Base-by-base conservation (phyloP, 805 yeast genomes). In the Yueomyces sp. region DNA sequence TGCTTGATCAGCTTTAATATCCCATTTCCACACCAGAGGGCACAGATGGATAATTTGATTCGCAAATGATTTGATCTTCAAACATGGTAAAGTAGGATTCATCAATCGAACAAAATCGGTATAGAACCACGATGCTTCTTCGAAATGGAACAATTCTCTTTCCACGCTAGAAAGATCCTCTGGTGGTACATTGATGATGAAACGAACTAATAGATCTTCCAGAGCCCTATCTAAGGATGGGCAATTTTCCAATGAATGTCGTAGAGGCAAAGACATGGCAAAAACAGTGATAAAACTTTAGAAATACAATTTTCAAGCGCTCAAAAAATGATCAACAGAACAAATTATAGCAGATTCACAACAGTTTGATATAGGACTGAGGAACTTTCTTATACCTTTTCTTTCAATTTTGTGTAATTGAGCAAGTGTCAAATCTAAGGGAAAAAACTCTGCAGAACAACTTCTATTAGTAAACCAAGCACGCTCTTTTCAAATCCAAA, bases 71-170 rank as follows among this genome's bases (percentile, higher is more conserved):
- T 81, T 82, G 75, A 87, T 78, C 55, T 80, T 82, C 68, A 88
- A 65, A 2, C 74, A 58, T 2, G 96, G 97, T 46, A 90, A 68
- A 32, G 70, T 61, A 5, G 92, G 88, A 59, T 86, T 82, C 53
- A 80, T 64, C 34, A 73, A 74, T 34, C 88, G 73, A 9, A 81
- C 70, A 54, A 81, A 88, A 63, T 92, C 99, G 41, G 82, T 74
- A 63, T 88, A 92, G 58, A 84, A 92, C 98, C 98, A 92, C 52
- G 87, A 96, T 2, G 98, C 98, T 62, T 92, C 97, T 67, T 92
- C 99, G 38, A 92, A 80, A 59, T 88, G 95, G 66, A 92, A 92
- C 56, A 87, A 76, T 28, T 88, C 82, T 56, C 98, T 72, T 57
- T 76, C 64, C 8, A 57, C 60, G 39, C 60, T 55, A 1, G 92